Evolutionary conservation across 805 yeast species (phyloP).

Genomic region (Candida odintsovae): DNA sequence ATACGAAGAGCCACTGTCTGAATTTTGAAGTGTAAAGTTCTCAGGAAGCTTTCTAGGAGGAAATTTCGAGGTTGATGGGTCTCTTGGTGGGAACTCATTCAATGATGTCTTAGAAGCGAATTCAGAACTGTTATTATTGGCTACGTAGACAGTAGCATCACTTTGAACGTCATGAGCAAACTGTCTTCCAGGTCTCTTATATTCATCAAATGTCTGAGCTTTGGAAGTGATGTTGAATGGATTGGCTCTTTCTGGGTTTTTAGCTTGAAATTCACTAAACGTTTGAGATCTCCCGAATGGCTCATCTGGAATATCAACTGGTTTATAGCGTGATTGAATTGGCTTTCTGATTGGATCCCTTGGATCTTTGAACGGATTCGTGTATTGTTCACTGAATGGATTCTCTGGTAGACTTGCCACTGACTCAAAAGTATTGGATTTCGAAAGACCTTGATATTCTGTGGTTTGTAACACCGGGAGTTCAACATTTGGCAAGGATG

Average conservation of each 20-base stretch:
- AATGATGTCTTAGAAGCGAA: background rate
- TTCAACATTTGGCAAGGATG: conserved; percentile 7
- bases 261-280: background rate
- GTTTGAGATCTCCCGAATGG: background rate
- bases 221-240: background rate
- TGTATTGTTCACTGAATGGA: background rate
- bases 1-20: background rate
- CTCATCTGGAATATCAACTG: background rate
- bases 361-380: conserved; percentile 5
- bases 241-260: background rate
- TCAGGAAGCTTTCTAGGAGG: background rate
- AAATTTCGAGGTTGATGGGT: background rate
- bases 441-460: background rate
- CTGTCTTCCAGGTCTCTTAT: background rate
- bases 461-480: background rate
- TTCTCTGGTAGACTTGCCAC: background rate
- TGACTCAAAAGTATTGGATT: background rate
- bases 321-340: conserved; percentile 1
- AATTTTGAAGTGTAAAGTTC: background rate
- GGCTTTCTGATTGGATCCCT: conserved; percentile 3
- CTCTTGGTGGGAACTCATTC: background rate
- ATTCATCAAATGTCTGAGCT: background rate
- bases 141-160: background rate
- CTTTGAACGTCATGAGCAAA: background rate
- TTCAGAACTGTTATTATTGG: background rate